These are phyloP conservation scores for Xylariaceae sp. DNA, from an alignment of 2,329 filamentous ascomycete genomes.

Conservation along the genomic window DNA sequence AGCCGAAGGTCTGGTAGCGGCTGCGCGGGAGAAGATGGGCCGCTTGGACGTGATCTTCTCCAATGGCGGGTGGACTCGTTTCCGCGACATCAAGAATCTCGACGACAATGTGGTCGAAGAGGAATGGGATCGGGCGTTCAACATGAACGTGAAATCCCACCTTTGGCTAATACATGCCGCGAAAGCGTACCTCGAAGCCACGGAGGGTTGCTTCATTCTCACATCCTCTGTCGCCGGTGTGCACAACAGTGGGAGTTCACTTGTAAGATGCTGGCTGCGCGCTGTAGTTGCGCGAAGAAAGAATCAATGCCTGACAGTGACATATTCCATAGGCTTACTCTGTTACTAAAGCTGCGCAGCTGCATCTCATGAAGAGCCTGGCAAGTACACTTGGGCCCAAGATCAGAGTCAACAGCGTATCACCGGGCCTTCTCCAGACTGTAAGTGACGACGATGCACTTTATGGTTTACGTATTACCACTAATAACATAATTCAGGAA, in stretches of 20 bases:
- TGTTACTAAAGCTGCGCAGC: slow-evolving; percentile 71
- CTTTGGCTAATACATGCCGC: slow-evolving; percentile 57
- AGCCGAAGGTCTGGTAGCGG: neutral
- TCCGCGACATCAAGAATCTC: neutral
- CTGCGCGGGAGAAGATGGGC: neutral
- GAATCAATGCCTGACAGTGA: neutral
- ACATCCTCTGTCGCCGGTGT: slow-evolving; percentile 63
- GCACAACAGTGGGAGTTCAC: slow-evolving; percentile 57
- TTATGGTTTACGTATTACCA: slow-evolving; percentile 5
- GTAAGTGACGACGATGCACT: slow-evolving; percentile 15
- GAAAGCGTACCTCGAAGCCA: slow-evolving; percentile 49
- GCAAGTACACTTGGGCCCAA: slow-evolving; percentile 49
- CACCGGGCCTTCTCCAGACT: slow-evolving; percentile 39
- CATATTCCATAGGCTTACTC: slow-evolving; percentile 57
- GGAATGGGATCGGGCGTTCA: slow-evolving; percentile 57
- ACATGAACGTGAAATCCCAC: slow-evolving; percentile 61
- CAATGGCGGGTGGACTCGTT: neutral
- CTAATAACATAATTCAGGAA: slow-evolving; percentile 36
- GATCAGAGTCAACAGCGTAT: slow-evolving; percentile 57
- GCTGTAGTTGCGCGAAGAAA: neutral
- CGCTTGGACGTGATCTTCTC: neutral
- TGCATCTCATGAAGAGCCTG: slow-evolving; percentile 54
- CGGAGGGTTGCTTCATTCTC: slow-evolving; percentile 58
- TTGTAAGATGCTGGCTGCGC: slow-evolving; percentile 37
- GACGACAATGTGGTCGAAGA: slow-evolving; percentile 37